Percentiles rank a stretch among this genome's conserved stretches.
phyloP scores from a whole-genome alignment of 2,329 filamentous ascomycete genomes.

The Dendryphion nanum region DNA sequence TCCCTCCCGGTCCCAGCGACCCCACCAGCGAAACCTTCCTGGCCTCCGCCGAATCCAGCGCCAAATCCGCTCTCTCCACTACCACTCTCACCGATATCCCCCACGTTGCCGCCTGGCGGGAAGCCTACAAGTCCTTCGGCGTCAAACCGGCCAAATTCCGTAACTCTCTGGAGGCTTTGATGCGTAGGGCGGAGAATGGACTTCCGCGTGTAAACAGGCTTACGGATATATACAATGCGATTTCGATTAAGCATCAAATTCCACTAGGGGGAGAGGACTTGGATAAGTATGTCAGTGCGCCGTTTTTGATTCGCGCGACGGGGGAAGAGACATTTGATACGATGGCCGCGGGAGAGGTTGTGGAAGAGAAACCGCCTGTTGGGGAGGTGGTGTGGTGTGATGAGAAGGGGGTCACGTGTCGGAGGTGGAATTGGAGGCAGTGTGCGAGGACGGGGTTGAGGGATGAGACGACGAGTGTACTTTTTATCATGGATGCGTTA shows the following conservation, averaged over 20 bases:
- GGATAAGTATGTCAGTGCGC: slow-evolving; percentile 36
- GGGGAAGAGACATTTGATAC: slow-evolving; percentile 37
- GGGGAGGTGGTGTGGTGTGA: slow-evolving; percentile 45
- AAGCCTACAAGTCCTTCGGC: slow-evolving; percentile 41
- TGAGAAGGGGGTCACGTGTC: slow-evolving; percentile 37
- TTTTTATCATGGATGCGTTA: slow-evolving; percentile 38
- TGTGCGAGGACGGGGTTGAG: slow-evolving; percentile 36
- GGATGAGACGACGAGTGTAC: slow-evolving; percentile 34
- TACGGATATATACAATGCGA: slow-evolving; percentile 43
- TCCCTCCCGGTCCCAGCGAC: slow-evolving; percentile 34
- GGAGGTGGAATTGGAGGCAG: slow-evolving; percentile 43
- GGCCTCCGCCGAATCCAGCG: slow-evolving; percentile 23
- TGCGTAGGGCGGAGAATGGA: slow-evolving; percentile 31
- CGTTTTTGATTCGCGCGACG: slow-evolving; percentile 30
- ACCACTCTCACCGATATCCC: slow-evolving; percentile 29
- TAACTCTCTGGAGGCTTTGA: slow-evolving; percentile 39
- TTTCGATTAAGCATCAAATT: slow-evolving; percentile 41
- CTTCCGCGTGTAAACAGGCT: slow-evolving; percentile 40
- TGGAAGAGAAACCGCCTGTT: slow-evolving; percentile 16
- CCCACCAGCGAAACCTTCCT: slow-evolving; percentile 28
- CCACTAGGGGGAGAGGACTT: slow-evolving; percentile 42
- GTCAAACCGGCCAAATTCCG: slow-evolving; percentile 39
- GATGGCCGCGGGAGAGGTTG: slow-evolving; percentile 24
- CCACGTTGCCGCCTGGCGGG: slow-evolving; percentile 40
- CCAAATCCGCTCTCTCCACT: slow-evolving; percentile 9